Base-by-base conservation (phyloP, 2,329 filamentous ascomycete genomes). In the Nigrograna mackinnonii region DNA sequence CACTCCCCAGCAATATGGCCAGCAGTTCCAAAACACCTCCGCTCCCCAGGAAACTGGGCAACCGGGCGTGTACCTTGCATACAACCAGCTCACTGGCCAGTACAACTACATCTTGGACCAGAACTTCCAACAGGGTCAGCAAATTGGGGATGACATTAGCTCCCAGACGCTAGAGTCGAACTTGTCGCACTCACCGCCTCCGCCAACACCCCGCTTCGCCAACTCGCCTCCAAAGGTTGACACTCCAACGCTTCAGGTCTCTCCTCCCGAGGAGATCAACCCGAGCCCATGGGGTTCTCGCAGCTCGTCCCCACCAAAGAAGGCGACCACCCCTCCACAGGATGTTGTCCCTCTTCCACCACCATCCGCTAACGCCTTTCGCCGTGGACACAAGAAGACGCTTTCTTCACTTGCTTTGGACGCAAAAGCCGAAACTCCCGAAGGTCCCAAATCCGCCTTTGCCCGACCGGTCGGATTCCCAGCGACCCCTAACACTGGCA, bases 281-380 rank as follows among this genome's bases (percentile, higher is more conserved):
- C 75, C 76, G 59, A 73, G 71, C 47, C 76, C 74, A 20, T 73
- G 70, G 62, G 72, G 64, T 39, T 64, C 67, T 46, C 85, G 89
- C 64, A 87, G 86, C 61, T 80, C 85, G 33, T 82, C 80, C 24
- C 80, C 82, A 35, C 80, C 79, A 4, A 80, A 79, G 70, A 75
- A 78, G 60, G 80, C 80, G 35, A 80, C 85, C 37, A 86, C 89
- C 14, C 87, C 87, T 4, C 80, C 82, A 12, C 83, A 88, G 55
- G 79, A 85, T 44, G 78, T 84, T 37, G 74, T 80, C 55, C 89
- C 91, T 30, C 81, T 96, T 39, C 91, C 91, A 39, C 90, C 90
- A 20, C 89, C 90, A 45, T 95, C 91, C 41, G 89, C 88, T 53
- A 94, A 91, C 60, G 90, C 91, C 33, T 96, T 96, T 79, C 91